Conservation (phyloP, 176 grass and related monocot species). For the Cenchrus purpureus region DNA sequence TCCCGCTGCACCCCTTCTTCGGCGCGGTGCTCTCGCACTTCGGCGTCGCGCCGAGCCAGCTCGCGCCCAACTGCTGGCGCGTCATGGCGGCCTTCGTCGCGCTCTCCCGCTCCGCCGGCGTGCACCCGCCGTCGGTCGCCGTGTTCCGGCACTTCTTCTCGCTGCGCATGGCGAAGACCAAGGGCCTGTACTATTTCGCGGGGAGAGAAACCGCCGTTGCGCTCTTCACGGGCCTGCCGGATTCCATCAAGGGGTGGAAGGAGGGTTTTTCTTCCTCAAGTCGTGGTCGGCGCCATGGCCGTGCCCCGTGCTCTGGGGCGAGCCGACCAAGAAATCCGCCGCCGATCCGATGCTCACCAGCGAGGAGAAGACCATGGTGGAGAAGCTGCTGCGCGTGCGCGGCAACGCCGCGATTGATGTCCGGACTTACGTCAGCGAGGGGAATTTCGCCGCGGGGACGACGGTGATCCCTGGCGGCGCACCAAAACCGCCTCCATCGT, state of each 20-base stretch:
- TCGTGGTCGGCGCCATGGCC: constrained; percentile 10
- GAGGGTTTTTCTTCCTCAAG: constrained; percentile 21
- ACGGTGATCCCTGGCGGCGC: not conserved
- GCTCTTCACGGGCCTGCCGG: constrained; percentile 7
- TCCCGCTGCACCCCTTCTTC: constrained; percentile 22
- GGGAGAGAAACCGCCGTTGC: not conserved
- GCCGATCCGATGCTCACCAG: not conserved
- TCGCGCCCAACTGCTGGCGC: constrained; percentile 32
- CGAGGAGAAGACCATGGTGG: not conserved
- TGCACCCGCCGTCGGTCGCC: not conserved
- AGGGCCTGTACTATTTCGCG: not conserved
- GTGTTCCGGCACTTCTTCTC: constrained; percentile 16
- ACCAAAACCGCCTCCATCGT: not conserved
- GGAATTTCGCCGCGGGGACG: not conserved
- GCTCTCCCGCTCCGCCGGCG: not conserved
- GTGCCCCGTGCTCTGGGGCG: constrained; percentile 29
- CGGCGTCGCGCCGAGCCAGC: constrained; percentile 31
- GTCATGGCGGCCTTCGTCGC: constrained; percentile 32
- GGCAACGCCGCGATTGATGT: not conserved
- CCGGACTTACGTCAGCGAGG: not conserved
- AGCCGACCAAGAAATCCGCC: not conserved
- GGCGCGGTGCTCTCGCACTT: constrained; percentile 1
- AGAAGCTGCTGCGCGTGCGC: not conserved
- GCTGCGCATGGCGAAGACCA: not conserved
- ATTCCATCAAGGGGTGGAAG: not conserved